A percentile compares a stretch with the other conserved stretches of the same genome.
phyloP scores from a whole-genome alignment of 1,284 basidiomycete genomes.

The Malassezia nana region DNA sequence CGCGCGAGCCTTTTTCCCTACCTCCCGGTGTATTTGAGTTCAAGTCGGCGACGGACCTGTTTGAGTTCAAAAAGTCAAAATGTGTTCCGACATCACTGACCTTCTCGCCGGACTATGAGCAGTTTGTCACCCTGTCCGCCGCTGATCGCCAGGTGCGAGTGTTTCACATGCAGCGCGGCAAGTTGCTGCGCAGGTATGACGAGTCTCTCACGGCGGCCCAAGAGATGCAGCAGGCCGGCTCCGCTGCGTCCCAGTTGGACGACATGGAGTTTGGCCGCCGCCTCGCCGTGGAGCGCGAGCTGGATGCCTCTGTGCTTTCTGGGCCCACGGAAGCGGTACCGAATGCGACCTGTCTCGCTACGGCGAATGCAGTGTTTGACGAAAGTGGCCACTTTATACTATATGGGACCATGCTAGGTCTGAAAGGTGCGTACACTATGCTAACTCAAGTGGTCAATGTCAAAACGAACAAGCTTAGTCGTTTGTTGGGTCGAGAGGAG shows the following conservation, averaged over 20 bases:
- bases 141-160: constrained; percentile 85
- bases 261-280: constrained; percentile 99
- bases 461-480: constrained; percentile 81
- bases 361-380: constrained; percentile 72
- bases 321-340: constrained; percentile 50
- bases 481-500: constrained; percentile 88
- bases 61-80: constrained; percentile 90
- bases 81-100: constrained; percentile 80
- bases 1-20: constrained; percentile 66
- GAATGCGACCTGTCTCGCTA: constrained; percentile 26
- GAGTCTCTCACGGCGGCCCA: constrained; percentile 83
- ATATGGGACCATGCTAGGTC: constrained; percentile 83
- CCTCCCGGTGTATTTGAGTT: constrained; percentile 69
- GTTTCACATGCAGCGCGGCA: constrained; percentile 81
- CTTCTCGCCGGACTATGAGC: constrained; percentile 73
- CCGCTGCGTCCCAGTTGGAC: constrained; percentile 78
- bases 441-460: constrained; percentile 69
- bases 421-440: constrained; percentile 64
- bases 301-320: constrained; percentile 61
- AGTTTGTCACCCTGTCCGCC: constrained; percentile 83
- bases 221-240: constrained; percentile 70
- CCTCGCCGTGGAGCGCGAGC: constrained; percentile 78
- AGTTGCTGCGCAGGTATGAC: constrained; percentile 83
- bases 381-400: constrained; percentile 88
- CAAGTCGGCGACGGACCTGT: constrained; percentile 85